Evolutionary conservation across 176 grass and related monocot genomes (phyloP).

Genomic region (Eremochloa ophiuroides): DNA sequence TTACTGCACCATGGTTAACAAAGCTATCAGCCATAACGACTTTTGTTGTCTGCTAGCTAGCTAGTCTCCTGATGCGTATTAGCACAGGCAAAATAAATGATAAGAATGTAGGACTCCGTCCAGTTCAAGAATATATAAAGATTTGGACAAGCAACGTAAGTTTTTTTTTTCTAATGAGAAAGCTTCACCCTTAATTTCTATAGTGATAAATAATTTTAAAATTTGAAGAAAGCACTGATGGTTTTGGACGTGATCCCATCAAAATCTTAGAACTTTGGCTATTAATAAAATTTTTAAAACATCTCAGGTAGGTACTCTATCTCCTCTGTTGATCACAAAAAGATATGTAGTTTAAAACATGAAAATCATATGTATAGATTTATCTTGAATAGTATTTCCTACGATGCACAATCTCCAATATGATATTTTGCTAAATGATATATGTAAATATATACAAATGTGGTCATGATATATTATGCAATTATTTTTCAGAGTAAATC

Average conservation of each 20-base stretch:
- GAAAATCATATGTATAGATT: not conserved
- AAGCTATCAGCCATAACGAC: not conserved
- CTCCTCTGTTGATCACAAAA: not conserved
- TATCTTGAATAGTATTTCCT: not conserved
- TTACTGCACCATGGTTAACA: conserved; percentile 14
- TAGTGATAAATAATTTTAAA: not conserved
- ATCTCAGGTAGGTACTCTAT: no score
- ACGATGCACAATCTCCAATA: not conserved
- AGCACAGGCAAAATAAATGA: not conserved
- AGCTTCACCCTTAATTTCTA: not conserved
- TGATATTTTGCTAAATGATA: not conserved
- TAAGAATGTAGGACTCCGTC: not conserved
- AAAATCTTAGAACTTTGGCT: not conserved
- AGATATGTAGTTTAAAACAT: not conserved
- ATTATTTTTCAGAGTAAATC: not conserved
- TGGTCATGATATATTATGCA: not conserved
- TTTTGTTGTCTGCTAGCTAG: not conserved
- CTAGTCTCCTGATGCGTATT: not conserved
- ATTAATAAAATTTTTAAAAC: not conserved
- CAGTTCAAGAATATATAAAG: not conserved
- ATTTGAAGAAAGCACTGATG: not conserved
- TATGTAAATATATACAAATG: not conserved
- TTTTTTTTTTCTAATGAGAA: not conserved
- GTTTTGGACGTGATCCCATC: not conserved
- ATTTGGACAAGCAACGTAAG: not conserved